Evolutionary conservation across 2,329 filamentous ascomycete genomes (phyloP).

Genomic region (Ophiostoma quercus): DNA sequence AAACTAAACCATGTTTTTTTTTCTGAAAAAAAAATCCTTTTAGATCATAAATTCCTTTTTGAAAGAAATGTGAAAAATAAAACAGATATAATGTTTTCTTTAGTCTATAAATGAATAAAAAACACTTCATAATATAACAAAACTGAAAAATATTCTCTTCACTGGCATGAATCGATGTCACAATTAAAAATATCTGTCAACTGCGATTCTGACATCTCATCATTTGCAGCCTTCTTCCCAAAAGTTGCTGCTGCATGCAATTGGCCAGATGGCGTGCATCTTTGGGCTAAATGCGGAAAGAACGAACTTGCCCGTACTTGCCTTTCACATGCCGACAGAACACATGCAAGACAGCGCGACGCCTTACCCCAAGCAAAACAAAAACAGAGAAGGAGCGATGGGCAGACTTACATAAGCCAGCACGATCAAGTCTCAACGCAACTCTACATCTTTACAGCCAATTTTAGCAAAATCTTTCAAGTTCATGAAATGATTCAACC

Average conservation of each 20-base stretch:
- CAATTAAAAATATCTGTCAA: background rate
- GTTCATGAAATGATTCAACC: too few species aligned
- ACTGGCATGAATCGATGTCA: too few species aligned
- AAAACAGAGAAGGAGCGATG: background rate
- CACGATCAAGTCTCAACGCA: background rate
- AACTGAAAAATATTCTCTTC: too few species aligned
- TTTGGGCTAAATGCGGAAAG: background rate
- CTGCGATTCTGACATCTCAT: background rate
- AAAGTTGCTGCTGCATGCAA: background rate
- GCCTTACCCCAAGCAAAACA: background rate
- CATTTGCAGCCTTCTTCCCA: background rate
- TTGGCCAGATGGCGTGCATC: background rate
- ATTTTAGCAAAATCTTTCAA: background rate
- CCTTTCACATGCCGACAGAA: background rate
- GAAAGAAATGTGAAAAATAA: too few species aligned
- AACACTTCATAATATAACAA: too few species aligned
- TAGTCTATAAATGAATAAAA: too few species aligned
- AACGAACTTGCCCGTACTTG: background rate
- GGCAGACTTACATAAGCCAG: background rate
- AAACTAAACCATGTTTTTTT: too few species aligned
- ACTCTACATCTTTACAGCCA: background rate
- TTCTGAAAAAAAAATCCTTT: too few species aligned
- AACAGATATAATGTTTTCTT: too few species aligned
- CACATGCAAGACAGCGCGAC: constrained; percentile 1
- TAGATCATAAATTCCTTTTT: too few species aligned